Base-by-base conservation (phyloP, 441 rosid species). In the Omphalea diandra region DNA sequence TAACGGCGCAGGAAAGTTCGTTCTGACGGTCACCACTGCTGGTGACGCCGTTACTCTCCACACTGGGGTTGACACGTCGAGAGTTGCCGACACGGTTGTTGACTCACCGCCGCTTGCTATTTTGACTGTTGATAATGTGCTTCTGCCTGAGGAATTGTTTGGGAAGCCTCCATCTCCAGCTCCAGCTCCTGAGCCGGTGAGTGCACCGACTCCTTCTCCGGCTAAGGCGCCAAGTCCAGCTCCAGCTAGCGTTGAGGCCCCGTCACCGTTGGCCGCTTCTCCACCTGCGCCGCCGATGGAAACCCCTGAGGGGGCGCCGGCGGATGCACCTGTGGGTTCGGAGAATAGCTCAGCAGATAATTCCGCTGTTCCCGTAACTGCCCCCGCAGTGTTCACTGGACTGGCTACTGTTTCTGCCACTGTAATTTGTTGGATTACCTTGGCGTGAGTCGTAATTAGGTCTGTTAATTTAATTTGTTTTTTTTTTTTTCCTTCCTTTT, bases 231-330 rank as follows among this genome's bases (percentile, higher is more conserved):
- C 87, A 3, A 71, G 83, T 36, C 93, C 86, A 10, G 71, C 85
- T 29, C 88, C 88, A 3, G 82, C 66, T 8, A 64, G 58, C 11
- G 79, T 73, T 0, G 86, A 86, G 49, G 90, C 85, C 0, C 93
- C 96, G 15, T 83, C 96, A 6, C 97, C 96, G 0, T 40, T 67
- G 5, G 85, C 82, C 0, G 91, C 93, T 3, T 94, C 97, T 8
- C 97, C 97, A 1, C 98, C 97, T 0, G 91, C 97, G 1, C 98
- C 95, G 15, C 95, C 94, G 2, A 9, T 1, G 6, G 89, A 79
- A 0, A 77, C 97, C 31, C 93, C 94, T 6, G 89, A 14, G 1
- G 84, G 84, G 46, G 73, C 97, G 9, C 97, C 97, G 2, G 82
- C 87, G 0, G 93, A 69, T 6, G 76, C 88, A 0, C 96, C 97